Evolutionary conservation across 371 early-diverging fungal genomes (phyloP), one percentile per base, ranked within the genome.

Genomic region (Gilbertella persicaria): DNA sequence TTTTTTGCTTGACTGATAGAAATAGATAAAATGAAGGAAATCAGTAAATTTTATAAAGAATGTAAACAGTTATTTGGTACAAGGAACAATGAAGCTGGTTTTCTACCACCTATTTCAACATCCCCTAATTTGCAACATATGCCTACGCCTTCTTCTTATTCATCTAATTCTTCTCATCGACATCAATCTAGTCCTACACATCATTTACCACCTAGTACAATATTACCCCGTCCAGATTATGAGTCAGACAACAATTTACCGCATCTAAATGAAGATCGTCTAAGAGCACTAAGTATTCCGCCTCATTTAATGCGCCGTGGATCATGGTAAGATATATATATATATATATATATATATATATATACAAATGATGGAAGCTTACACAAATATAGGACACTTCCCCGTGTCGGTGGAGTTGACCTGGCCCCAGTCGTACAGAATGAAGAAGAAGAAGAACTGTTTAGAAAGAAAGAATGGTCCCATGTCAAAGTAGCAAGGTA

Each of bases 11-110:
- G n/a, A n/a, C n/a, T 7, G 14, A 25, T 33, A 9, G 12, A n/a
- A 19, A 7, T 40, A 60, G 61, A 60, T 16, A 60, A 50, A 60
- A 54, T 60, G 9, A 61, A 54, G 45, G 62, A 61, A 47, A 41
- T 55, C 9, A 55, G 47, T 29, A 61, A 61, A 51, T 61, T 51
- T 17, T 42, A 55, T 38, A 55, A 61, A 51, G 55, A 61, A 55
- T 61, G 62, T 51, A 61, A 55, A 50, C 52, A 51, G 29, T 28
- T 61, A 16, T 61, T 61, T 51, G 51, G 55, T 2, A 36, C 35
- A 37, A 16, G 29, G 24, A 45, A 45, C 19, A 37, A 17, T 17
- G 23, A 26, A 36, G 35, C 13, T 33, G 33, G 26, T 8, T 49
- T 14, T 21, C 41, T 42, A 17, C 41, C 48, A 12, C 42, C 52